Evolutionary conservation across 768 basidiomycete species (phyloP), one percentile per base, ranked within the genome.

Genomic region (Mycena kentingensis): DNA sequence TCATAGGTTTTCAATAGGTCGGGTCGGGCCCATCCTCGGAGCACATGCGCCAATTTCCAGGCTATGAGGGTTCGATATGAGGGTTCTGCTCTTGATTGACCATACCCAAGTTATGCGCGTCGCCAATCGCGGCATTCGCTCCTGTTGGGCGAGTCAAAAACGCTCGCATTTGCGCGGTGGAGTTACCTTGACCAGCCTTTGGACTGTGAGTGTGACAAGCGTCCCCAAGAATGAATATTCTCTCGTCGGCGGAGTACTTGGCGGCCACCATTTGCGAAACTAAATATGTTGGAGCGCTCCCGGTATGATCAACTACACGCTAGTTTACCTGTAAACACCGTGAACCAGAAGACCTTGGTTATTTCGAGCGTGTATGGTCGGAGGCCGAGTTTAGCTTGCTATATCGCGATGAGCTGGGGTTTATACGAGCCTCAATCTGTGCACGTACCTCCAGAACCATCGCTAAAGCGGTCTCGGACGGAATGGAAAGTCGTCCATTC

Each of bases 1-100:
- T 75, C 71, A 51, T 73, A 73, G 3, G 75, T 78, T 48, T 71
- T 63, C 37, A 80, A 63, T 12, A 80, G 60, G 3, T 69, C 66
- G 1, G 58, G 64, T 6, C 59, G 51, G 4, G 77, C 72, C 66
- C 71, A 72, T 16, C 77, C 77, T 21, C 66, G 68, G 18, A 81
- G 62, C 7, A 79, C 77, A 16, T 73, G 71, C 1, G 67, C 70
- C 27, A 82, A 60, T 52, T 81, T 81, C 79, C 79, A 81, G 3
- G 71, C 75, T 70, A 39, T 4, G 15, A 22, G 26, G 3, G 38
- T 26, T 27, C 4, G n/a, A 13, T 15, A 12, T 25, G 16, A 7
- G 43, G 35, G 5, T 12, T 10, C 12, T 18, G n/a, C 2, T 10
- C 27, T 7, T 1, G 34, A 8, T 5, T 5, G n/a, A 15, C 26